phyloP scores from a whole-genome alignment of 2,329 filamentous ascomycete species.

The Beauveria rudraprayagi region DNA sequence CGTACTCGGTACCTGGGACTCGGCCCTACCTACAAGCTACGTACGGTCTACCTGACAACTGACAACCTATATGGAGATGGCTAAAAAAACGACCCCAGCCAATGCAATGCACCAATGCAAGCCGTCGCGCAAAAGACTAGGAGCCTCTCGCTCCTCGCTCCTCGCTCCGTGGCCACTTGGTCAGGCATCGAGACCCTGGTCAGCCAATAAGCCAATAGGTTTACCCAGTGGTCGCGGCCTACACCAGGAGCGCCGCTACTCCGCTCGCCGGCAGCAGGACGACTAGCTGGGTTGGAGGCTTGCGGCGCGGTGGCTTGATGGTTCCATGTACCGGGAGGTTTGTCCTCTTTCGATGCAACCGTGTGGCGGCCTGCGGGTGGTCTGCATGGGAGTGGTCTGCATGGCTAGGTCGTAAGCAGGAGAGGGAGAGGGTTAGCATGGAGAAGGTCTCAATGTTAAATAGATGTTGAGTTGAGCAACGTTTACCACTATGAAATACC shows the following conservation, averaged over 20 bases:
- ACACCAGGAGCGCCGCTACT: not conserved
- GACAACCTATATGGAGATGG: not conserved
- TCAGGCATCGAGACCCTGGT: not conserved
- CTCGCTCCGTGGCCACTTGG: not conserved
- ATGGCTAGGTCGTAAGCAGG: not conserved
- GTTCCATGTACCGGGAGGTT: not conserved
- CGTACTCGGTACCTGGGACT: not conserved
- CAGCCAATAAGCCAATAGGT: constrained; percentile 9
- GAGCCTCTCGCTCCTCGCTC: too few species aligned
- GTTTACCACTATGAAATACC: too few species aligned
- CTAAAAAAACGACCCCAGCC: constrained; percentile 3
- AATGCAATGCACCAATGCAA: constrained; percentile 9
- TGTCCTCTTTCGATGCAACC: constrained; percentile 4
- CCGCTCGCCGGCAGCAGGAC: constrained; percentile 3
- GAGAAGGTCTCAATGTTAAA: not conserved
- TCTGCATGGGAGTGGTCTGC: not conserved
- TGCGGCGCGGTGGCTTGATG: constrained; percentile 6
- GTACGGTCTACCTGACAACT: too few species aligned
- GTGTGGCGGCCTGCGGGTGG: not conserved
- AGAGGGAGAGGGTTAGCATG: too few species aligned
- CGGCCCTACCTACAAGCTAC: too few species aligned
- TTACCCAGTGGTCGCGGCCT: constrained; percentile 3
- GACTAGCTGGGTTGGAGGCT: not conserved
- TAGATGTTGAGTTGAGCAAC: too few species aligned
- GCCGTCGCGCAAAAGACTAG: not conserved